These are phyloP conservation scores for Exophiala mesophila DNA, from an alignment of 2,329 filamentous ascomycete genomes.

Conservation along the genomic window DNA sequence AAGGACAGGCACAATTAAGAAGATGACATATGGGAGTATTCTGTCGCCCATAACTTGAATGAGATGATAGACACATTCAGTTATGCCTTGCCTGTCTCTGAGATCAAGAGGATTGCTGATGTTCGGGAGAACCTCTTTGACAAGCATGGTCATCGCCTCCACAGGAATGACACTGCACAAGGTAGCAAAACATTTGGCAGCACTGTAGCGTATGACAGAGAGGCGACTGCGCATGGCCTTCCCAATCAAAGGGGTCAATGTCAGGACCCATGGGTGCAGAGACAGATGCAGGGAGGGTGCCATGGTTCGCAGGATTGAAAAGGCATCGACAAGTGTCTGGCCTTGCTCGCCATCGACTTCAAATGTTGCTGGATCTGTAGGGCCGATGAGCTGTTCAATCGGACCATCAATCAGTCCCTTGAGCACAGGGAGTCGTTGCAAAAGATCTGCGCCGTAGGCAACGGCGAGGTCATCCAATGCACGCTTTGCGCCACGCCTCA, in stretches of 20 bases:
- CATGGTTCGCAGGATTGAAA: slow-evolving; percentile 87
- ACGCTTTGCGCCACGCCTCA: slow-evolving; percentile 87
- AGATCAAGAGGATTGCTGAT: slow-evolving; percentile 89
- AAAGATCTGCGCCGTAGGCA: slow-evolving; percentile 70
- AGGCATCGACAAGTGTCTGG: slow-evolving; percentile 87
- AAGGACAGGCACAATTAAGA: slow-evolving; percentile 93
- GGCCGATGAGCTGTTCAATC: slow-evolving; percentile 61
- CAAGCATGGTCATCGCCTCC: slow-evolving; percentile 90
- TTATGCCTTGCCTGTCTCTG: slow-evolving; percentile 83
- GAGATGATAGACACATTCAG: slow-evolving; percentile 92
- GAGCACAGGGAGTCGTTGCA: slow-evolving; percentile 80
- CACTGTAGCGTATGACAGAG: slow-evolving; percentile 92
- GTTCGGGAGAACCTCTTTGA: slow-evolving; percentile 85
- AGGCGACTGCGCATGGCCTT: slow-evolving; percentile 82
- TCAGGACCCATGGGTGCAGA: slow-evolving; percentile 74
- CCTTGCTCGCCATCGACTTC: slow-evolving; percentile 72
- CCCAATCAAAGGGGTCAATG: slow-evolving; percentile 77
- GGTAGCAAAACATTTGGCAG: slow-evolving; percentile 94
- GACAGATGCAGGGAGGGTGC: slow-evolving; percentile 78
- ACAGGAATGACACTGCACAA: slow-evolving; percentile 95
- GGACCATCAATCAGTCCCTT: slow-evolving; percentile 76
- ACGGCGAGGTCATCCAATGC: slow-evolving; percentile 80
- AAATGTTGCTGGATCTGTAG: slow-evolving; percentile 16
- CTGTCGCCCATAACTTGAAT: slow-evolving; percentile 97
- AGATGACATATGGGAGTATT: slow-evolving; percentile 96